Evolutionary conservation across 306 rosid species (phyloP).

Genomic region (Canavalia gladiata): DNA sequence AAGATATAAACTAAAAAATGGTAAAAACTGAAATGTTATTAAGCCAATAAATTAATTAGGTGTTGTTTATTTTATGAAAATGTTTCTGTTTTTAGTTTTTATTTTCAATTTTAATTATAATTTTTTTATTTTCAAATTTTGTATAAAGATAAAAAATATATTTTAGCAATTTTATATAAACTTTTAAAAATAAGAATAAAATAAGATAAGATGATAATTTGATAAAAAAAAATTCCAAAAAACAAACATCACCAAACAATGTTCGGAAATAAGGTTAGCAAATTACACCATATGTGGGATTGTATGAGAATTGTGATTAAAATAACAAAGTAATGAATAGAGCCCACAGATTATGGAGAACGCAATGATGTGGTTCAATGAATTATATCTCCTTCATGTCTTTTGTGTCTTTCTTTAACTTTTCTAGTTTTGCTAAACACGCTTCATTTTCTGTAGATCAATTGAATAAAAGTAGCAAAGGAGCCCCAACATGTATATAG

Average conservation of each 20-base stretch:
- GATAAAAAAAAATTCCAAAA: too few species aligned
- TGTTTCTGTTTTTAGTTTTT: too few species aligned
- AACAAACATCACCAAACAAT: not conserved
- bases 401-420: conserved; percentile 11
- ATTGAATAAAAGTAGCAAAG: conserved; percentile 2
- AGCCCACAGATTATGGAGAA: conserved; percentile 29
- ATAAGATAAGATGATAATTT: too few species aligned
- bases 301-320: not conserved
- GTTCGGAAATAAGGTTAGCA: not conserved
- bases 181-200: too few species aligned
- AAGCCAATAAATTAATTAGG: too few species aligned
- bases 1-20: too few species aligned
- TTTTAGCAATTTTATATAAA: too few species aligned
- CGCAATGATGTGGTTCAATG: conserved; percentile 22
- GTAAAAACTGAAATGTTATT: too few species aligned
- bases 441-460: conserved; percentile 12
- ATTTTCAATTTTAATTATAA: too few species aligned
- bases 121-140: too few species aligned
- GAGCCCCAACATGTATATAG: not conserved
- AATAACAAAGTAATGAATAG: not conserved
- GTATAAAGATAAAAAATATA: too few species aligned
- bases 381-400: conserved; percentile 23
- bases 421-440: conserved; percentile 10
- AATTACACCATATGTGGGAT: not conserved
- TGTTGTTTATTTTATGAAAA: too few species aligned